Conservation (phyloP, 305 asterid species). For the Fraxinus xanthoxyloides region DNA sequence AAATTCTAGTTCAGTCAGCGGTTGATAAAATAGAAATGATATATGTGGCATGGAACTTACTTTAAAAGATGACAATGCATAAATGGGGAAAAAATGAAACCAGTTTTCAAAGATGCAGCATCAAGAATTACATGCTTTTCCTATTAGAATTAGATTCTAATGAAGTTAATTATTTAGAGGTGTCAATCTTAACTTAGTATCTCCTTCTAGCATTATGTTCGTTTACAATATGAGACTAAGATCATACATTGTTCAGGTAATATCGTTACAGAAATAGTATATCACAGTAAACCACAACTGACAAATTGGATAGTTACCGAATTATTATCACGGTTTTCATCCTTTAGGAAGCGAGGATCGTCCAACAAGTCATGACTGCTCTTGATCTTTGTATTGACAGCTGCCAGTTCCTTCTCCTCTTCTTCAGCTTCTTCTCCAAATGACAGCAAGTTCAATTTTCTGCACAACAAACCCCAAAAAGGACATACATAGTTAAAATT, state of each 20-base stretch:
- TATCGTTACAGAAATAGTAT: neutral
- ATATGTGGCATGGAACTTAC: neutral
- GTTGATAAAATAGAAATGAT: neutral
- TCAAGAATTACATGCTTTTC: neutral
- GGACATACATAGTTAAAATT: neutral
- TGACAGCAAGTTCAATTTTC: conserved; percentile 90
- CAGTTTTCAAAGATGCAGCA: neutral
- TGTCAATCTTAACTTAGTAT: neutral
- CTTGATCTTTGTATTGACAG: conserved; percentile 61
- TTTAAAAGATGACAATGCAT: conserved; percentile 9
- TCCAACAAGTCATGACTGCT: conserved; percentile 93
- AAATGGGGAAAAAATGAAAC: neutral
- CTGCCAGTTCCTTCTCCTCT: conserved; percentile 81
- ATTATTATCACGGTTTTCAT: conserved; percentile 40
- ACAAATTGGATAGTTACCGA: conserved; percentile 36
- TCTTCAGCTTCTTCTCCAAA: conserved; percentile 99
- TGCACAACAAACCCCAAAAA: conserved; percentile 30
- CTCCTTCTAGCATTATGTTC: conserved; percentile 14
- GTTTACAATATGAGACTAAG: neutral
- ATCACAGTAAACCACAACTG: conserved; percentile 8
- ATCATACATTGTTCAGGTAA: conserved; percentile 1
- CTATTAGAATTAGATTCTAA: conserved; percentile 12
- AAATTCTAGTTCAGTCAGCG: neutral
- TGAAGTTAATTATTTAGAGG: neutral
- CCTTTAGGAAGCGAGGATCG: conserved; percentile 92